phyloP scores from a whole-genome alignment of 306 rosid genomes.

The Cicer cuneatum region DNA sequence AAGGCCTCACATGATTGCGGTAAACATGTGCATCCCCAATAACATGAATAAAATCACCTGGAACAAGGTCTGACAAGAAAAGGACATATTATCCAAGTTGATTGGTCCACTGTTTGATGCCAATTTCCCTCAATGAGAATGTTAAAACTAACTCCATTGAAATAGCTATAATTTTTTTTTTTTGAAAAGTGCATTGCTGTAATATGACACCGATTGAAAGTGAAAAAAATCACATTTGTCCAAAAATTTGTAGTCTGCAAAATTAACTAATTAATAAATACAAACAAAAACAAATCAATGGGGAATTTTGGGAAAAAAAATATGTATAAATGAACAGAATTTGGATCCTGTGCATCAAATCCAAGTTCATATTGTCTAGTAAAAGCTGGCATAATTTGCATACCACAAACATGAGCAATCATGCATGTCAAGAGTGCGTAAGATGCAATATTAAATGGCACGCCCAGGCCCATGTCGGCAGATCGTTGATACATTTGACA shows the following conservation, averaged over 20 bases:
- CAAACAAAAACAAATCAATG: too few species aligned
- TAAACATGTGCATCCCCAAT: conserved; percentile 96
- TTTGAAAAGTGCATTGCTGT: too few species aligned
- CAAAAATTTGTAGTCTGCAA: too few species aligned
- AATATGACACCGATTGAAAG: too few species aligned
- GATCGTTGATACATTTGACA: conserved; percentile 99
- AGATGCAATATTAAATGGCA: conserved; percentile 96
- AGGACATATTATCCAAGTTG: conserved; percentile 7
- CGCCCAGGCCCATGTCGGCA: conserved; percentile 92
- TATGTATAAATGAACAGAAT: too few species aligned
- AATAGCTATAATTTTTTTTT: background rate
- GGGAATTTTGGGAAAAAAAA: too few species aligned
- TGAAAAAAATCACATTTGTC: too few species aligned
- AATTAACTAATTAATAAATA: too few species aligned
- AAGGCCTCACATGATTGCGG: conserved; percentile 90
- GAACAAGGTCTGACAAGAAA: conserved; percentile 68
- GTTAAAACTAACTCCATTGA: background rate
- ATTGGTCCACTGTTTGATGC: conserved; percentile 22
- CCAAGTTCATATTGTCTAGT: conserved; percentile 15
- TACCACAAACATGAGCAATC: conserved; percentile 99
- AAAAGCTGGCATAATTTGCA: conserved; percentile 49
- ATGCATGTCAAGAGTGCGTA: conserved; percentile 94
- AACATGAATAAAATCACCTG: conserved; percentile 90
- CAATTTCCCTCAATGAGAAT: conserved; percentile 11
- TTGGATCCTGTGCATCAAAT: background rate